Conservation (phyloP, 2,329 filamentous ascomycete species). For the Botrytis medusae region DNA sequence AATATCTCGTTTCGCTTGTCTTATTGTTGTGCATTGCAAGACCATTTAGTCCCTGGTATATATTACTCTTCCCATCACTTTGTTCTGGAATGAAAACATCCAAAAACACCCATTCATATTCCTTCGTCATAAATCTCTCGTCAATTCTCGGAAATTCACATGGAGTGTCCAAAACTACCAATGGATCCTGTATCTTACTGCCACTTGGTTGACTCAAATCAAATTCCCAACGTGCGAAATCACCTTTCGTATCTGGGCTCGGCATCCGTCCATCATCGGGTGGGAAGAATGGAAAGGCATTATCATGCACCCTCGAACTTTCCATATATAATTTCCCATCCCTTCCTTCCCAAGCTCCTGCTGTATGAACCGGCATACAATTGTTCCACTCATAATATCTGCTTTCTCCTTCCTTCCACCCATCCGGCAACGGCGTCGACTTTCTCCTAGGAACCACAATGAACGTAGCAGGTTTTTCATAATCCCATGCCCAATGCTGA, state of each 20-base stretch:
- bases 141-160: slow-evolving; percentile 48
- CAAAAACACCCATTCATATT: slow-evolving; percentile 44
- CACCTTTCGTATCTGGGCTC: slow-evolving; percentile 42
- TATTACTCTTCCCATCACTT: slow-evolving; percentile 39
- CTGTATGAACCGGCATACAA: slow-evolving; percentile 39
- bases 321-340: slow-evolving; percentile 43
- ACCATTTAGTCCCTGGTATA: slow-evolving; percentile 30
- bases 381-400: slow-evolving; percentile 16
- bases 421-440: slow-evolving; percentile 27
- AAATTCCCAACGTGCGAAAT: slow-evolving; percentile 44
- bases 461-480: slow-evolving; percentile 54
- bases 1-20: slow-evolving; percentile 36
- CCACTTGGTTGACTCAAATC: slow-evolving; percentile 39
- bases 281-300: slow-evolving; percentile 40
- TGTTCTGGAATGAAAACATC: slow-evolving; percentile 42
- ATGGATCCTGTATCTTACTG: slow-evolving; percentile 37
- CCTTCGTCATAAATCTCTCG: slow-evolving; percentile 44
- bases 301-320: slow-evolving; percentile 43
- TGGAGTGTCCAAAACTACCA: slow-evolving; percentile 42
- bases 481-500: slow-evolving; percentile 53
- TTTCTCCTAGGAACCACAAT: slow-evolving; percentile 51
- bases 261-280: slow-evolving; percentile 39
- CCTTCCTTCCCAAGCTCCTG: slow-evolving; percentile 36
- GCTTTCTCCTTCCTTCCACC: neutral
- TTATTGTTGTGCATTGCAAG: slow-evolving; percentile 23